Evolutionary conservation across 2,329 filamentous ascomycete species (phyloP).

Genomic region (Cyphellophora europaea): DNA sequence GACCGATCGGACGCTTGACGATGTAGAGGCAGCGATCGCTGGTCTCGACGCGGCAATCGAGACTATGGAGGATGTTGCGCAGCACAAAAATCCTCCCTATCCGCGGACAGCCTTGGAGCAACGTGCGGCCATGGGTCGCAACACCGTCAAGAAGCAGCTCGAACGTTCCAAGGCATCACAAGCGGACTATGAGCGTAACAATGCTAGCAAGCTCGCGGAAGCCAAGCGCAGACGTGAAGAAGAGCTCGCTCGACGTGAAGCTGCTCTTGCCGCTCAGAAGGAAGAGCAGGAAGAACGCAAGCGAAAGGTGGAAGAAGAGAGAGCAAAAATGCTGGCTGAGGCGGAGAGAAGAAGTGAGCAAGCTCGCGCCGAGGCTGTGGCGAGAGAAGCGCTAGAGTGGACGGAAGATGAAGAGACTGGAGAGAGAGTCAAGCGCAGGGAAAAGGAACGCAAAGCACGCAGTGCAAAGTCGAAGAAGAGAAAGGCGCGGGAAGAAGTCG

Average conservation of each 20-base stretch:
- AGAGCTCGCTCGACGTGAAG: slow-evolving; percentile 69
- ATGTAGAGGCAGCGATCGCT: slow-evolving; percentile 69
- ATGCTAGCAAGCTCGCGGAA: slow-evolving; percentile 75
- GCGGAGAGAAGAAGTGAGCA: slow-evolving; percentile 64
- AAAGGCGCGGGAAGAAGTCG: slow-evolving; percentile 32
- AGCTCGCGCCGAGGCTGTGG: slow-evolving; percentile 60
- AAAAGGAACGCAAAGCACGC: slow-evolving; percentile 31
- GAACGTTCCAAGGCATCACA: slow-evolving; percentile 77
- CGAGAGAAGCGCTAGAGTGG: slow-evolving; percentile 63
- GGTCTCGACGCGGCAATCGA: slow-evolving; percentile 83
- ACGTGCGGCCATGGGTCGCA: slow-evolving; percentile 92
- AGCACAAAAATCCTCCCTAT: slow-evolving; percentile 65
- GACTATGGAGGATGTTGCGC: slow-evolving; percentile 50
- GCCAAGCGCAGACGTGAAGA: slow-evolving; percentile 72
- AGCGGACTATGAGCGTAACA: slow-evolving; percentile 85
- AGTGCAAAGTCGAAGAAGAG: slow-evolving; percentile 48
- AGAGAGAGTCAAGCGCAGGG: slow-evolving; percentile 69
- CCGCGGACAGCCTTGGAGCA: slow-evolving; percentile 85
- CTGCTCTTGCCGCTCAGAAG: slow-evolving; percentile 58
- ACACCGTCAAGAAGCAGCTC: slow-evolving; percentile 87
- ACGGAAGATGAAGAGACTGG: slow-evolving; percentile 76
- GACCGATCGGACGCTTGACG: slow-evolving; percentile 64
- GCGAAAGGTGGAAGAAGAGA: slow-evolving; percentile 76
- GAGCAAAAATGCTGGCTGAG: slow-evolving; percentile 67
- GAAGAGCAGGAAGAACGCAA: slow-evolving; percentile 65